Conservation (phyloP, 768 basidiomycete genomes). For the Ramaria sp. region DNA sequence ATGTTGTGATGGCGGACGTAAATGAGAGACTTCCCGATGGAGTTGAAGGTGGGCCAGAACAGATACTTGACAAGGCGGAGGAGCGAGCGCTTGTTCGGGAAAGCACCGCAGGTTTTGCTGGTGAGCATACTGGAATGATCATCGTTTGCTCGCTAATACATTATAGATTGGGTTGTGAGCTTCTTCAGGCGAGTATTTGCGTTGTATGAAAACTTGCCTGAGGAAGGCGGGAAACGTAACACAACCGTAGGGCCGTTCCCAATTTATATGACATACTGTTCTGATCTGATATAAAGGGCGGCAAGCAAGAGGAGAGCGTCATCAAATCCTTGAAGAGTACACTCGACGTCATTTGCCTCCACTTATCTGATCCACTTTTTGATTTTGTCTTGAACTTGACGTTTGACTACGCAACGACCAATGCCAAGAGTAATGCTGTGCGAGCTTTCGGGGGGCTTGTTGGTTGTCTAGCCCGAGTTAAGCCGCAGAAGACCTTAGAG, state of each 20-base stretch:
- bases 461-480: conserved; percentile 69
- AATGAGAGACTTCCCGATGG: conserved; percentile 42
- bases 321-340: conserved; percentile 73
- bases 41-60: conserved; percentile 26
- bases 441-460: conserved; percentile 83
- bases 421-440: conserved; percentile 86
- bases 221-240: conserved; percentile 74
- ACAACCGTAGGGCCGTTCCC: conserved; percentile 1
- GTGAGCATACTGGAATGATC: conserved; percentile 25
- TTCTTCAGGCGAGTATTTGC: conserved; percentile 71
- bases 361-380: conserved; percentile 68
- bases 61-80: conserved; percentile 46
- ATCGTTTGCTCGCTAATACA: background rate
- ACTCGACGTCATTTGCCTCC: conserved; percentile 71
- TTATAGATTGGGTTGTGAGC: conserved; percentile 67
- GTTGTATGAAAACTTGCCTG: conserved; percentile 86
- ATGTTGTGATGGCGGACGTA: conserved; percentile 21
- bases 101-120: conserved; percentile 70
- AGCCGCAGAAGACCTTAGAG: conserved; percentile 63
- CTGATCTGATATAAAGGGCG: conserved; percentile 53
- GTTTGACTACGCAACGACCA: conserved; percentile 79
- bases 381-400: conserved; percentile 79
- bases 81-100: conserved; percentile 66
- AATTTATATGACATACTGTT: background rate
- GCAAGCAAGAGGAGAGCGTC: conserved; percentile 70